A percentile compares a stretch with the other conserved stretches of the same genome.
These are phyloP conservation scores for Plasmodium vivax DNA, from an alignment of 169 alveolate species.

Conservation along the genomic window DNA sequence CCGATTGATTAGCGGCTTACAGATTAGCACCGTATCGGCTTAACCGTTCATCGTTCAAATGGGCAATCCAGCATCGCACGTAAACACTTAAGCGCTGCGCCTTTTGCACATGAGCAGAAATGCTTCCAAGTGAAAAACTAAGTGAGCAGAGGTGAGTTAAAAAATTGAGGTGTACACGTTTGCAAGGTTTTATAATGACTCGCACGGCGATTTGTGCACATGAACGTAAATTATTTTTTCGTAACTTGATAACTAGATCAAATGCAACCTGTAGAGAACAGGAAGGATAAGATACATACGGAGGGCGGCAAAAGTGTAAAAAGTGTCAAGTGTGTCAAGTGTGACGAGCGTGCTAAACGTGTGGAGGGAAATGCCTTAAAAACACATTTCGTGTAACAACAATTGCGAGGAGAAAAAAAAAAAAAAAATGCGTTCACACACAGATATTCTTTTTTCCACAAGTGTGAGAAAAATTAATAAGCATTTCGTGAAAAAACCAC, in stretches of 20 bases:
- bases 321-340: neutral
- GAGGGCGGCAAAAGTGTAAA: neutral
- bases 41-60: neutral
- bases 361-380: neutral
- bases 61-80: neutral
- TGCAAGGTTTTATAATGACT: neutral
- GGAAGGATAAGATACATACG: neutral
- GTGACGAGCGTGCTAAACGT: neutral
- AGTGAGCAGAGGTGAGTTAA: neutral
- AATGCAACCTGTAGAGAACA: conserved; percentile 24
- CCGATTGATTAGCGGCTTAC: neutral
- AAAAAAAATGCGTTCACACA: conserved; percentile 35
- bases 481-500: neutral
- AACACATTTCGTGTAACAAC: neutral
- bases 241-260: neutral
- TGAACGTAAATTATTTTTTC: neutral
- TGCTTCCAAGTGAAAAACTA: neutral
- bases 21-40: neutral
- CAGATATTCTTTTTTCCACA: neutral
- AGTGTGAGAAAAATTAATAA: conserved; percentile 9
- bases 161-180: neutral
- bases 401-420: conserved; percentile 8
- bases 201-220: neutral
- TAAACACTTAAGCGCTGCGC: neutral
- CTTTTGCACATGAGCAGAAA: neutral